These are phyloP conservation scores for Passiflora organensis DNA, from an alignment of 345 rosid genomes.

Conservation along the genomic window DNA sequence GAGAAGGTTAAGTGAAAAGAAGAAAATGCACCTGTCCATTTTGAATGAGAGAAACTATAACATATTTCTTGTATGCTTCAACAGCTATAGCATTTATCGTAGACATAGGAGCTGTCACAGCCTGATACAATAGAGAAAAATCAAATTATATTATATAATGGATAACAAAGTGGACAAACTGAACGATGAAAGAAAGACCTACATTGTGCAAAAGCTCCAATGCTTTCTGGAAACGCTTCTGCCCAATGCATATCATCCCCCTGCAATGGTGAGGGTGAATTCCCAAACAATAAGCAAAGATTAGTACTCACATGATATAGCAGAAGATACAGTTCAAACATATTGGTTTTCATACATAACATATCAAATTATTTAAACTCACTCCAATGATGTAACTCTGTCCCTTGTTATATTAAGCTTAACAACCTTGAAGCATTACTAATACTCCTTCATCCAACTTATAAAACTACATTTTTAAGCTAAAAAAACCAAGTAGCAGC, in stretches of 20 bases:
- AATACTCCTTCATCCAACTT: too few relatives aligned
- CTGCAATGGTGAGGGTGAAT: conserved; percentile 32
- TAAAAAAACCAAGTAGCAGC: neutral
- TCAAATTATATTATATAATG: conserved; percentile 1
- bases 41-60: conserved; percentile 76
- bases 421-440: neutral
- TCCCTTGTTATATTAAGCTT: neutral
- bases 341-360: too few relatives aligned
- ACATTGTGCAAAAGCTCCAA: conserved; percentile 91
- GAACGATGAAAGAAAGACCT: conserved; percentile 7
- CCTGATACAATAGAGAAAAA: conserved; percentile 39
- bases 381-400: neutral
- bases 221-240: conserved; percentile 70
- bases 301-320: too few relatives aligned
- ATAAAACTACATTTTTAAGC: neutral
- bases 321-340: too few relatives aligned
- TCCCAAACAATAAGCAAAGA: conserved; percentile 1
- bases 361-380: too few relatives aligned
- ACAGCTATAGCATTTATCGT: conserved; percentile 71
- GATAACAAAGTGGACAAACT: conserved; percentile 13
- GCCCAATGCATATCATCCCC: conserved; percentile 95
- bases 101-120: conserved; percentile 89
- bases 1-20: conserved; percentile 5
- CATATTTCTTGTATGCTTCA: conserved; percentile 89
- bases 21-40: conserved; percentile 58